These are phyloP conservation scores for Colletotrichum sp. DNA, from an alignment of 2,329 filamentous ascomycete species.

Conservation along the genomic window DNA sequence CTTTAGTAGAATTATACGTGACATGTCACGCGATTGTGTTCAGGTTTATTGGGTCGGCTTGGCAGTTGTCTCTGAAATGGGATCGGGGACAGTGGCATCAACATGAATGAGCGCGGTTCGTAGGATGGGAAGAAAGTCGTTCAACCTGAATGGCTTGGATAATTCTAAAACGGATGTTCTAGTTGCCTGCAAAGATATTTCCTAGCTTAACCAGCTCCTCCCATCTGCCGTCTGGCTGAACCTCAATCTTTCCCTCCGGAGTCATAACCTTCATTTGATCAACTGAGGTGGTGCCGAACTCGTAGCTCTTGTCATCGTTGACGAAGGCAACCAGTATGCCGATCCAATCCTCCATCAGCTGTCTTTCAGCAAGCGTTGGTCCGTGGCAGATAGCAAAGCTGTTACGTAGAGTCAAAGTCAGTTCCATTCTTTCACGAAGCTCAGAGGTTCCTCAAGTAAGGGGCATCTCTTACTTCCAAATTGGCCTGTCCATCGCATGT, in stretches of 20 bases:
- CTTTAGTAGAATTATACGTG: rapidly evolving
- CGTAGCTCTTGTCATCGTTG: slow-evolving; percentile 29
- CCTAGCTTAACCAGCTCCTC: slow-evolving; percentile 31
- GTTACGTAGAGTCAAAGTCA: neutral
- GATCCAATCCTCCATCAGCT: slow-evolving; percentile 44
- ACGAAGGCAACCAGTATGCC: slow-evolving; percentile 41
- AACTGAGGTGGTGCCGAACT: slow-evolving; percentile 36
- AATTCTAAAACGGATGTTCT: neutral
- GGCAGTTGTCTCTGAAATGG: neutral
- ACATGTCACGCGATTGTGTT: neutral
- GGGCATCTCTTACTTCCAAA: slow-evolving; percentile 41
- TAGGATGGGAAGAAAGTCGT: neutral
- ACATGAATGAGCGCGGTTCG: neutral
- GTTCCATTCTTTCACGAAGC: neutral
- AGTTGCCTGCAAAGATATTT: slow-evolving; percentile 29
- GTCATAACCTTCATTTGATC: slow-evolving; percentile 42
- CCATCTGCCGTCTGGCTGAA: slow-evolving; percentile 40
- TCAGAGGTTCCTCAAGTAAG: neutral
- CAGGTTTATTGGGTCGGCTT: too few relatives aligned
- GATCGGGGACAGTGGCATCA: rapidly evolving
- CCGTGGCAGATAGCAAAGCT: slow-evolving; percentile 44
- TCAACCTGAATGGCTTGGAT: neutral
- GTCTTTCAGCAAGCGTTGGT: slow-evolving; percentile 35
- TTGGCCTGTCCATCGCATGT: slow-evolving; percentile 46
- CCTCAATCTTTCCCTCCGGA: slow-evolving; percentile 33